phyloP scores from a whole-genome alignment of 768 basidiomycete species.

The Saitozyma podzolica region DNA sequence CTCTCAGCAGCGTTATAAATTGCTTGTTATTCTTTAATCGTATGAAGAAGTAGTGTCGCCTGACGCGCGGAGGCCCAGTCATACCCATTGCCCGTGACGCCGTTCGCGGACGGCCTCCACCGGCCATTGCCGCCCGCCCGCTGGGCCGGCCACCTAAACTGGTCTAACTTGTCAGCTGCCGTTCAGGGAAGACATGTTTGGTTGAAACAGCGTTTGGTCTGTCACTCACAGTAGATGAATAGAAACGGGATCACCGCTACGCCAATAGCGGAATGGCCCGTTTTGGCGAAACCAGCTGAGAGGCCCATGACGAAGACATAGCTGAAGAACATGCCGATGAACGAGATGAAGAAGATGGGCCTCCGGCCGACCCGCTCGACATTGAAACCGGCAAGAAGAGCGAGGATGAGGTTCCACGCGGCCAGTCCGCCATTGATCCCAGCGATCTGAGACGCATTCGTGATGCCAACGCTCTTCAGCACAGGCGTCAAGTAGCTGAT shows the following conservation, averaged over 20 bases:
- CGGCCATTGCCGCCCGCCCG: too few species aligned
- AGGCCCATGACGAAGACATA: slow-evolving; percentile 29
- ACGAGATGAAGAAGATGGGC: slow-evolving; percentile 26
- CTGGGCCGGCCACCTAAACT: too few species aligned
- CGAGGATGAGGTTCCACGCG: slow-evolving; percentile 27
- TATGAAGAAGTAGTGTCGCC: too few species aligned
- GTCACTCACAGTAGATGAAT: slow-evolving; percentile 11
- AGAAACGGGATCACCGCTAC: slow-evolving; percentile 34
- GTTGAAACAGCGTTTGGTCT: too few species aligned
- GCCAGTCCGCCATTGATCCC: slow-evolving; percentile 43
- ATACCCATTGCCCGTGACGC: too few species aligned
- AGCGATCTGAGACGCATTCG: slow-evolving; percentile 34
- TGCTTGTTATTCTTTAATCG: too few species aligned
- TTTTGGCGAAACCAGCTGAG: slow-evolving; percentile 36
- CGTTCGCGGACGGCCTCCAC: too few species aligned
- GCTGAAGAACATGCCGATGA: slow-evolving; percentile 25
- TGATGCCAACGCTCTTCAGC: slow-evolving; percentile 37
- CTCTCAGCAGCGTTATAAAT: too few species aligned
- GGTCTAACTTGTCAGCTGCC: too few species aligned
- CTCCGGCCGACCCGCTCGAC: slow-evolving; percentile 43
- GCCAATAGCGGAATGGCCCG: slow-evolving; percentile 22
- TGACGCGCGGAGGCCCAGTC: too few species aligned
- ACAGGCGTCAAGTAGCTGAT: slow-evolving; percentile 39
- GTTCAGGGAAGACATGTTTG: too few species aligned
- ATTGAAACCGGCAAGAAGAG: slow-evolving; percentile 17